A percentile compares a stretch with the other conserved stretches of the same genome.
Conservation (phyloP, 2,329 filamentous ascomycete species). For the Beauveria pseudobassiana region DNA sequence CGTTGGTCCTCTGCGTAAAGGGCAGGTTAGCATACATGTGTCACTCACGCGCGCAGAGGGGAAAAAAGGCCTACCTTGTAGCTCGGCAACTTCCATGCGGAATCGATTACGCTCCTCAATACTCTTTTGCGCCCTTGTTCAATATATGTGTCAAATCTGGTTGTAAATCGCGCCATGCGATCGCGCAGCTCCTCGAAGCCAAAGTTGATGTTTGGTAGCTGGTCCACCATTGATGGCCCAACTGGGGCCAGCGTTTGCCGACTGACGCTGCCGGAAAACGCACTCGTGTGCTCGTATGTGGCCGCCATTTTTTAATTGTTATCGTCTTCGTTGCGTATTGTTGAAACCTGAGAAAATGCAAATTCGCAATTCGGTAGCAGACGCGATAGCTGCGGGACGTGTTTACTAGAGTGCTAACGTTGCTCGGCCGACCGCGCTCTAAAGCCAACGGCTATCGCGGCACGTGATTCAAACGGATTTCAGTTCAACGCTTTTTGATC, state of each 20-base stretch:
- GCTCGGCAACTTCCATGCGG: constrained; percentile 78
- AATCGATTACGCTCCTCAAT: constrained; percentile 89
- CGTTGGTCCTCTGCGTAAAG: constrained; percentile 69
- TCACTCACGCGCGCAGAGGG: too few species aligned
- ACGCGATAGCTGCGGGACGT: not conserved
- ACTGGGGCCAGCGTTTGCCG: constrained; percentile 51
- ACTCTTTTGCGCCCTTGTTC: constrained; percentile 85
- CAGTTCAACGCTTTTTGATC: not conserved
- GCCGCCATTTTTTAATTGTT: constrained; percentile 39
- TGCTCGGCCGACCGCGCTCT: constrained; percentile 21
- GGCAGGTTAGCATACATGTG: not conserved
- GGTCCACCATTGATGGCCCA: constrained; percentile 63
- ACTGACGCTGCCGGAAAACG: constrained; percentile 55
- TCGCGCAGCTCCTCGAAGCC: constrained; percentile 93
- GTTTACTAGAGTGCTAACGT: constrained; percentile 18
- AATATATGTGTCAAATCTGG: constrained; percentile 88
- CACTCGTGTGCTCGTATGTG: constrained; percentile 60
- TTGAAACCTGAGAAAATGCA: not conserved
- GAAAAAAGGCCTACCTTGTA: constrained; percentile 58
- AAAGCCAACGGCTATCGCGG: not conserved
- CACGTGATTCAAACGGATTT: constrained; percentile 9
- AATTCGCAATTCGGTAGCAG: not conserved
- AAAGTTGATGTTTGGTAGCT: constrained; percentile 85
- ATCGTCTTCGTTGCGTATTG: not conserved
- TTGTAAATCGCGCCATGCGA: constrained; percentile 88